Conservation (phyloP, 305 asterid species). For the Plantago rigida region DNA sequence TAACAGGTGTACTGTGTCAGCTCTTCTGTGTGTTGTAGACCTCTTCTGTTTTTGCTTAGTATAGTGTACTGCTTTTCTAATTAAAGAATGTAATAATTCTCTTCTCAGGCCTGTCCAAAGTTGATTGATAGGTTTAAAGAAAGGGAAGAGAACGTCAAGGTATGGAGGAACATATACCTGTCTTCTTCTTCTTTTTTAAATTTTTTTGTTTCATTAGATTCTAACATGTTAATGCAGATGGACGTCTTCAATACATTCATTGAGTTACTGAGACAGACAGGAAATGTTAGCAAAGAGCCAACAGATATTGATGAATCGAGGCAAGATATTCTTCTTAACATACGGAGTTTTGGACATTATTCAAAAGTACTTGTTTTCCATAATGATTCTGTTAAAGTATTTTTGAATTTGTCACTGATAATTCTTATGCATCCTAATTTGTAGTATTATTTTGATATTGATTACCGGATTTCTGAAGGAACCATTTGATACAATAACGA, state of each 20-base stretch:
- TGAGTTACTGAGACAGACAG: constrained; percentile 92
- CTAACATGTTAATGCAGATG: constrained; percentile 56
- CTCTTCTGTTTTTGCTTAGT: constrained; percentile 14
- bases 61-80: constrained; percentile 18
- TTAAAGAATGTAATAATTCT: constrained; percentile 13
- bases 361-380: constrained; percentile 2
- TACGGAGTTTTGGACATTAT: constrained; percentile 19
- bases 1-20: constrained; percentile 12
- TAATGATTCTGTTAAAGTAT: not conserved
- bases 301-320: constrained; percentile 74
- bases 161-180: constrained; percentile 27
- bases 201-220: constrained; percentile 16
- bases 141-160: constrained; percentile 99
- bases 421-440: too few relatives aligned
- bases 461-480: too few relatives aligned
- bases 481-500: too few relatives aligned
- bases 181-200: constrained; percentile 3
- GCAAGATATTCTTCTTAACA: constrained; percentile 38
- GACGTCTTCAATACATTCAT: constrained; percentile 89
- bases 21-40: constrained; percentile 2
- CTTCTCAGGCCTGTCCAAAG: constrained; percentile 91
- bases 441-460: too few relatives aligned
- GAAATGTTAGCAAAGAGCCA: constrained; percentile 85
- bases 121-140: constrained; percentile 95
- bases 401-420: not conserved